Conservation (phyloP, 805 yeast species). For the Kluyveromyces nonfermentans region DNA sequence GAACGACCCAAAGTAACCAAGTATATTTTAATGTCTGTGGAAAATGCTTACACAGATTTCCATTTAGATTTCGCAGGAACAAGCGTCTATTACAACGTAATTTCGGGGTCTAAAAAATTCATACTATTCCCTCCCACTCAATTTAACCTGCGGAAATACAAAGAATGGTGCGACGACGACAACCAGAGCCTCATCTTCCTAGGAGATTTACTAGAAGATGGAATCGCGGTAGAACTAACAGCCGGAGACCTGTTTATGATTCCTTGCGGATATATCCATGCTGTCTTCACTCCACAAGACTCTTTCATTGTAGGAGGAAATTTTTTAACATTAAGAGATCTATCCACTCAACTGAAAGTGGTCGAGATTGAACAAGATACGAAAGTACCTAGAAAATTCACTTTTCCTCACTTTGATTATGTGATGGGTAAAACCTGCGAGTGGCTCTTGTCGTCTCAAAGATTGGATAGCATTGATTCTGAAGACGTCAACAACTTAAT, state of each 20-base stretch:
- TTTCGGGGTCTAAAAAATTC: conserved; percentile 68
- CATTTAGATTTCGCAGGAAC: conserved; percentile 92
- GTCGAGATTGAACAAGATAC: conserved; percentile 56
- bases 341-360: conserved; percentile 54
- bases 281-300: conserved; percentile 76
- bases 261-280: conserved; percentile 92
- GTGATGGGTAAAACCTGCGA: conserved; percentile 35
- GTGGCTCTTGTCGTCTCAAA: conserved; percentile 8
- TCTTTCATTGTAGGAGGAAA: conserved; percentile 84
- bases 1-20: conserved; percentile 54
- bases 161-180: conserved; percentile 61
- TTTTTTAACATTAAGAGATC: conserved; percentile 56
- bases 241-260: conserved; percentile 71
- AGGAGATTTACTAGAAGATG: conserved; percentile 42
- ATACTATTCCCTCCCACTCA: conserved; percentile 71
- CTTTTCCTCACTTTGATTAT: conserved; percentile 67
- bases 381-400: conserved; percentile 63
- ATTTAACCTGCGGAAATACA: conserved; percentile 50
- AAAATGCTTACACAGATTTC: conserved; percentile 75
- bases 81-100: conserved; percentile 77
- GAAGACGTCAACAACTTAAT: conserved; percentile 8
- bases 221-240: conserved; percentile 43
- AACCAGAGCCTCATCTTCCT: conserved; percentile 55
- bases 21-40: conserved; percentile 80
- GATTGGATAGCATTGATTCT: neutral